Evolutionary conservation across 108 stramenopile species (phyloP).

Genomic region (Cylindrotheca fusiformis): DNA sequence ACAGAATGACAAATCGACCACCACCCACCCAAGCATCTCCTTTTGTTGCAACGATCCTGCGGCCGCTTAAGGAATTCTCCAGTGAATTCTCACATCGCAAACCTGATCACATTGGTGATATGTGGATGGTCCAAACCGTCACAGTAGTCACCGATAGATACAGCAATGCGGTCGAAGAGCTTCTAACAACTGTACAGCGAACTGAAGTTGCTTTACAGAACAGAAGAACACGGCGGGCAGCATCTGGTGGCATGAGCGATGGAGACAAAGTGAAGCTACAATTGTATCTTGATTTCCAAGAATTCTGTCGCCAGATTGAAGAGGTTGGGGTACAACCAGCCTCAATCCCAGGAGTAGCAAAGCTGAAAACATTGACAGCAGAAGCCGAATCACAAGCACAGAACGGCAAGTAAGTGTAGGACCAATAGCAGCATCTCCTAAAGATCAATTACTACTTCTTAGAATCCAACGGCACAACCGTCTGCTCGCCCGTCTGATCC

Average conservation of each 20-base stretch:
- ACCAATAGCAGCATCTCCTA: too few species aligned
- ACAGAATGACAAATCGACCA: conserved; percentile 90
- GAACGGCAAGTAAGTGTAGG: background rate
- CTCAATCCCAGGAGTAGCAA: conserved; percentile 56
- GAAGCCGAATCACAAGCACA: conserved; percentile 38
- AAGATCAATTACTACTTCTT: too few species aligned
- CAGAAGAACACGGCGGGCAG: conserved; percentile 56
- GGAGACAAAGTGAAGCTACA: conserved; percentile 90
- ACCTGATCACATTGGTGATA: conserved; percentile 65
- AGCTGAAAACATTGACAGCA: conserved; percentile 56
- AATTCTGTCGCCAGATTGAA: conserved; percentile 47
- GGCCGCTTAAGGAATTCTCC: conserved; percentile 79
- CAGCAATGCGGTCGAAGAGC: conserved; percentile 71
- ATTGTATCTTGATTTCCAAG: conserved; percentile 68
- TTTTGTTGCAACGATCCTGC: conserved; percentile 71
- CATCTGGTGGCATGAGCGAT: conserved; percentile 85
- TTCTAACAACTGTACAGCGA: conserved; percentile 74
- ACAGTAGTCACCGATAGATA: conserved; percentile 62
- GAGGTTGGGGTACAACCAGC: conserved; percentile 56
- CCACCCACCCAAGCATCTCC: conserved; percentile 83
- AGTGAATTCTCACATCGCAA: conserved; percentile 53
- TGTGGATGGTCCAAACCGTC: conserved; percentile 68
- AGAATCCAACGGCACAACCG: conserved; percentile 93
- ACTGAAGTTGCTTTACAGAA: conserved; percentile 85
- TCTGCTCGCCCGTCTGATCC: conserved; percentile 95